Percentiles rank a stretch among this genome's conserved stretches.
These are phyloP conservation scores for Leccinum imitatum DNA, from an alignment of 768 basidiomycete species.

Conservation along the genomic window DNA sequence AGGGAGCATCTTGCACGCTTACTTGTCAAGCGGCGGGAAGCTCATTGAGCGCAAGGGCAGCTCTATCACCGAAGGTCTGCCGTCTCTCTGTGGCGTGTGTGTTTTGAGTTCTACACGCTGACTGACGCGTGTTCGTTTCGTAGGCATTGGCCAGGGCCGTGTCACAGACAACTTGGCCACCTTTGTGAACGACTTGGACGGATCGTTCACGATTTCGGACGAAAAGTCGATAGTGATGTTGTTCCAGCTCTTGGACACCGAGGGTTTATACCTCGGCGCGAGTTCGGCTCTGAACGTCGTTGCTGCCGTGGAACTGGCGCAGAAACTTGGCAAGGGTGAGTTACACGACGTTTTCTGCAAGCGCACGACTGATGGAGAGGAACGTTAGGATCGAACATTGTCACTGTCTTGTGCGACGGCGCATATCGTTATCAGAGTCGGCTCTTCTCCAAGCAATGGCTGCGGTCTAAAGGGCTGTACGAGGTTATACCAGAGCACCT, in stretches of 20 bases:
- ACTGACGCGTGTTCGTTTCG: background rate
- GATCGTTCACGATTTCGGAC: constrained; percentile 86
- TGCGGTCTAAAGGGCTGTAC: constrained; percentile 74
- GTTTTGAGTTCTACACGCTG: background rate
- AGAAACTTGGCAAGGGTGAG: constrained; percentile 78
- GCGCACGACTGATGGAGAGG: background rate
- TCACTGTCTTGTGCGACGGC: constrained; percentile 91
- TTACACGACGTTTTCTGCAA: background rate
- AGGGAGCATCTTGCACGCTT: constrained; percentile 86
- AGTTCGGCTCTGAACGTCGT: constrained; percentile 94
- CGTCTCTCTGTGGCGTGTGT: background rate
- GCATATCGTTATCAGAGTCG: constrained; percentile 97
- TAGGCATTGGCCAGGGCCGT: constrained; percentile 96
- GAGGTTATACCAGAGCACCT: constrained; percentile 79
- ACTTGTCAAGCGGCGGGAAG: constrained; percentile 77
- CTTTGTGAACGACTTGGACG: constrained; percentile 73
- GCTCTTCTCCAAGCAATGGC: constrained; percentile 92
- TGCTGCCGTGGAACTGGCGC: constrained; percentile 86
- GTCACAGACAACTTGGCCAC: constrained; percentile 88
- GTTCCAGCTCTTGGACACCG: constrained; percentile 87
- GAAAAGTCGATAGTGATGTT: constrained; percentile 90
- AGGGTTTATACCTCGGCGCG: constrained; percentile 93
- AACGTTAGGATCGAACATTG: constrained; percentile 70
- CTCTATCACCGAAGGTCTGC: constrained; percentile 86
- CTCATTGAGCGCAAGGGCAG: constrained; percentile 76